These are phyloP conservation scores for Tylopilus subfusipes DNA, from an alignment of 768 basidiomycete genomes.

Conservation along the genomic window DNA sequence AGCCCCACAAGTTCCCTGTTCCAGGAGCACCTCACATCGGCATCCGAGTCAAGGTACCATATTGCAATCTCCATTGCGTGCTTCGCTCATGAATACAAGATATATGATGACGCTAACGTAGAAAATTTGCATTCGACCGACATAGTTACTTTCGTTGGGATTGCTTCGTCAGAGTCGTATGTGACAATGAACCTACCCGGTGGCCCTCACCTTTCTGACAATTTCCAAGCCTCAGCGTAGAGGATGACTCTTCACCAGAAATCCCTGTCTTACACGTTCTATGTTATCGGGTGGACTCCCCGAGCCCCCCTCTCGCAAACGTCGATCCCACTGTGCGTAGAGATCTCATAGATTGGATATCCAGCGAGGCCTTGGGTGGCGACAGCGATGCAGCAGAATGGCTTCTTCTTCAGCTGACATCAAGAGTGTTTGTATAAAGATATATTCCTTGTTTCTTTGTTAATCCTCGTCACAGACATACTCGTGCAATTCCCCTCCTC, in stretches of 20 bases:
- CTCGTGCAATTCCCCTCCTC: slow-evolving; percentile 60
- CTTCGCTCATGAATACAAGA: slow-evolving; percentile 35
- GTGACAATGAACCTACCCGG: slow-evolving; percentile 25
- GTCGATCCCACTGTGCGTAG: slow-evolving; percentile 35
- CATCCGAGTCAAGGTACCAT: slow-evolving; percentile 62
- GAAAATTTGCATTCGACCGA: slow-evolving; percentile 59
- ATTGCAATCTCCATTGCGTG: neutral
- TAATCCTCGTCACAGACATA: slow-evolving; percentile 46
- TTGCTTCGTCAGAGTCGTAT: slow-evolving; percentile 63
- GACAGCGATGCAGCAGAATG: slow-evolving; percentile 72
- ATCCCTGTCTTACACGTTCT: slow-evolving; percentile 72
- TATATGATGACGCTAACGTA: slow-evolving; percentile 49
- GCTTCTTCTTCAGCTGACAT: slow-evolving; percentile 58
- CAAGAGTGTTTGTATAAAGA: slow-evolving; percentile 54
- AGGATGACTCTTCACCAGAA: slow-evolving; percentile 33
- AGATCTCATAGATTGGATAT: slow-evolving; percentile 70
- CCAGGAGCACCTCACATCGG: slow-evolving; percentile 56
- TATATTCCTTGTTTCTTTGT: neutral
- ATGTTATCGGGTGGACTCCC: slow-evolving; percentile 33
- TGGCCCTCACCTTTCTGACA: slow-evolving; percentile 14
- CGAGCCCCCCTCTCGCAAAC: slow-evolving; percentile 1
- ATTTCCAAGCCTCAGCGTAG: slow-evolving; percentile 36
- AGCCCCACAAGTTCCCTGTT: slow-evolving; percentile 64
- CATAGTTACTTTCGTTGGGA: slow-evolving; percentile 66
- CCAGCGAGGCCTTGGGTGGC: slow-evolving; percentile 62